Percentiles rank a stretch among this genome's conserved stretches.
phyloP scores from a whole-genome alignment of 192 early-diverging fungal species.

The Neocallimastix lanati region DNA sequence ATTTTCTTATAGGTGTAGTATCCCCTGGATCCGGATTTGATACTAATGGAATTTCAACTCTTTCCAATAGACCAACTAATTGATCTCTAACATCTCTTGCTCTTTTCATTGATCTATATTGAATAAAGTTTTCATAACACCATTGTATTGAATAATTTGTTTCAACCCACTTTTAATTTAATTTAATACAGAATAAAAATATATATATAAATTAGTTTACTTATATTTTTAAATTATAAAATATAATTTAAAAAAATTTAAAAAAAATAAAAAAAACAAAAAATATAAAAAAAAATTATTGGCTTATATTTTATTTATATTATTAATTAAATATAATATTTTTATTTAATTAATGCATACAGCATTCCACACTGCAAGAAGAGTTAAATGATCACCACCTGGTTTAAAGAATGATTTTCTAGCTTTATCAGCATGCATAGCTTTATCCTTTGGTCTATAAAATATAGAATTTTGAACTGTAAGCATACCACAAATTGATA shows the following conservation, averaged over 20 bases:
- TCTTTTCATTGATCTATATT: conserved; percentile 72
- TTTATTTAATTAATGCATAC: conserved; percentile 6
- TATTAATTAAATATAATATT: neutral
- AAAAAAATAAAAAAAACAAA: no score
- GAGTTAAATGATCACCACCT: conserved; percentile 84
- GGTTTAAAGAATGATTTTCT: conserved; percentile 71
- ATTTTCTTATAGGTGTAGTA: conserved; percentile 74
- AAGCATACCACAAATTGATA: conserved; percentile 86
- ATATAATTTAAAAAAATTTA: no score
- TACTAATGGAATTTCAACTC: conserved; percentile 68
- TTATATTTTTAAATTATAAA: no score
- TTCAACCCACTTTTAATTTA: conserved; percentile 39
- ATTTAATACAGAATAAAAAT: no score
- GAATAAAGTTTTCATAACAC: conserved; percentile 97
- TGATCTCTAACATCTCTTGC: conserved; percentile 89
- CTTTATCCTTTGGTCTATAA: conserved; percentile 82
- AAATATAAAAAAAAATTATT: no score
- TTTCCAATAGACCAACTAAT: conserved; percentile 75
- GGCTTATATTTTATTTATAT: no score
- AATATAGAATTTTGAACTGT: conserved; percentile 62
- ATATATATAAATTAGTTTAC: no score
- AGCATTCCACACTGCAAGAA: conserved; percentile 83
- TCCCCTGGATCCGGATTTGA: conserved; percentile 70
- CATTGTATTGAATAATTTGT: conserved; percentile 82
- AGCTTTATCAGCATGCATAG: conserved; percentile 80